A percentile compares a stretch with the other conserved stretches of the same genome.
Evolutionary conservation across 352 stramenopile genomes (phyloP).

Genomic region (Pythium rhizo-oryzae): DNA sequence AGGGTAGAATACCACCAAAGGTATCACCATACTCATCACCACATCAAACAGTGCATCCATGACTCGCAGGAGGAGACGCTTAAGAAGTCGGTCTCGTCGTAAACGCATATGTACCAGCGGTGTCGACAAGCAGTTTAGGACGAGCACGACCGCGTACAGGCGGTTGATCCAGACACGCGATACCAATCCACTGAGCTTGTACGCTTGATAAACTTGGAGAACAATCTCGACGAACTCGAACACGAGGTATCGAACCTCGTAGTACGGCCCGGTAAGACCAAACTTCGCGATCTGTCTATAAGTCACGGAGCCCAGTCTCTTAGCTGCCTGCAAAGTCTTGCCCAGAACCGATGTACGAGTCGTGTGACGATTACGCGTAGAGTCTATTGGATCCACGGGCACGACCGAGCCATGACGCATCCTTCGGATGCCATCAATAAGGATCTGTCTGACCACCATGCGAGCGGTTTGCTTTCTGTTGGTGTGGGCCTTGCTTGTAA

Average conservation of each 20-base stretch:
- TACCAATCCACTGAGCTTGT: conserved; percentile 13
- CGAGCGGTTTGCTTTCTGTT: not conserved
- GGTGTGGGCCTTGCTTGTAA: not conserved
- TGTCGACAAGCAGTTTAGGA: conserved; percentile 23
- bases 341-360: too few species aligned
- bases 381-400: too few species aligned
- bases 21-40: conserved; percentile 16
- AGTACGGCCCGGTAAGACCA: conserved; percentile 10
- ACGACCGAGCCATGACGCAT: not conserved
- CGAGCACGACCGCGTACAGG: not conserved
- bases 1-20: conserved; percentile 11
- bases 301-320: too few species aligned
- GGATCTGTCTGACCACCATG: not conserved
- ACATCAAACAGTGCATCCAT: conserved; percentile 21
- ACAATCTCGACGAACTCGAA: conserved; percentile 13
- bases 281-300: not conserved
- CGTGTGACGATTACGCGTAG: too few species aligned
- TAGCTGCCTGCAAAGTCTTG: too few species aligned
- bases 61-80: conserved; percentile 3
- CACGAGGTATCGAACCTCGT: conserved; percentile 1
- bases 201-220: conserved; percentile 18
- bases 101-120: conserved; percentile 5
- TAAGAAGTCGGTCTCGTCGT: not conserved
- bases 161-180: conserved; percentile 20
- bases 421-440: not conserved